Evolutionary conservation across 768 basidiomycete genomes (phyloP).

Genomic region (Tricholoma terreum): DNA sequence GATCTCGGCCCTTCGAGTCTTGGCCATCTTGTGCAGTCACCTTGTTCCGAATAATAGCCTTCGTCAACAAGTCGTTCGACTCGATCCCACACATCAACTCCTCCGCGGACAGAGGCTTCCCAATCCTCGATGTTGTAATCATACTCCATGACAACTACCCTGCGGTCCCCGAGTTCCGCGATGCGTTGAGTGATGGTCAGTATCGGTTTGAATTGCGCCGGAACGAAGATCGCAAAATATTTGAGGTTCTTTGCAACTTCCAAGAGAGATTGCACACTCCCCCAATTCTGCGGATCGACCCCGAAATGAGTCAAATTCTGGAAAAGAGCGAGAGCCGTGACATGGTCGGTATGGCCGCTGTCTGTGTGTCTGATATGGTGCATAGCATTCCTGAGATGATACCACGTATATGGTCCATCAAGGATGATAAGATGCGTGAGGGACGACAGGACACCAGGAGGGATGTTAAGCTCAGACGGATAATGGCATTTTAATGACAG

Average conservation of each 20-base stretch:
- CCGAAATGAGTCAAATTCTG: constrained; percentile 20
- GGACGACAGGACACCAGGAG: constrained; percentile 14
- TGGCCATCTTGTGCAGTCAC: constrained; percentile 4
- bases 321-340: constrained; percentile 7
- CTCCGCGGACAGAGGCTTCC: constrained; percentile 12
- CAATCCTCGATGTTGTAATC: constrained; percentile 14
- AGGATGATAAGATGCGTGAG: constrained; percentile 27
- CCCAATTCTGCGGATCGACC: constrained; percentile 21
- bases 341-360: constrained; percentile 2
- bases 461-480: constrained; percentile 19
- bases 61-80: constrained; percentile 18
- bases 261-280: constrained; percentile 16
- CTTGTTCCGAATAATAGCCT: constrained; percentile 16
- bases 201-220: constrained; percentile 11
- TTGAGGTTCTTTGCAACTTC: constrained; percentile 16
- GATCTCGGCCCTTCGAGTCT: neutral
- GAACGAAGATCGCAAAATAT: constrained; percentile 19
- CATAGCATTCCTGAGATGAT: constrained; percentile 15
- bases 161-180: constrained; percentile 16
- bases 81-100: constrained; percentile 16
- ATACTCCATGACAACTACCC: constrained; percentile 19
- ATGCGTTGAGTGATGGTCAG: constrained; percentile 16
- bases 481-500: constrained; percentile 12
- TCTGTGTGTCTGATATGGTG: constrained; percentile 7
- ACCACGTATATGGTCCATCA: constrained; percentile 19